These are phyloP conservation scores for Mucor lusitanicus DNA, from an alignment of 371 early-diverging fungal species.

Conservation along the genomic window DNA sequence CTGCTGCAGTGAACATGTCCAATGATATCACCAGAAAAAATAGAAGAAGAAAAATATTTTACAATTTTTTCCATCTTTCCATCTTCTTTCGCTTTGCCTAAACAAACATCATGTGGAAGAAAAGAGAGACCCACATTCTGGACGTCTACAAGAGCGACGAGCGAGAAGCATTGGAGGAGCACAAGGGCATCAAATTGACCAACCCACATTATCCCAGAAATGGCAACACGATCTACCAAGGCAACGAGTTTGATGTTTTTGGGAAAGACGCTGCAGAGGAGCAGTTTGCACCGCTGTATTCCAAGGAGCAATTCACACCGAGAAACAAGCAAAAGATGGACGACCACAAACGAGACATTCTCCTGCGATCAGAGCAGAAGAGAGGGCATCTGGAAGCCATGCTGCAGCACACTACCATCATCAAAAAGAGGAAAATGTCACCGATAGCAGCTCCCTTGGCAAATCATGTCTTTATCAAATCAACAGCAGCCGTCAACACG, in stretches of 20 bases:
- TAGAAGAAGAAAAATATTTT: no score
- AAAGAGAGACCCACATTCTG: slow-evolving; percentile 5
- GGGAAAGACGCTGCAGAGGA: not conserved
- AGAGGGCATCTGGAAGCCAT: not conserved
- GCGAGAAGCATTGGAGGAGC: not conserved
- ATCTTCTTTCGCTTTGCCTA: not conserved
- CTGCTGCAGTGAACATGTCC: not conserved
- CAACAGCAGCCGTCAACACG: slow-evolving; percentile 9
- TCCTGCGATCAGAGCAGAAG: not conserved
- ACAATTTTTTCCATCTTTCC: not conserved
- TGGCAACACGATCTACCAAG: slow-evolving; percentile 5
- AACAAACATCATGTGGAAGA: slow-evolving; percentile 13
- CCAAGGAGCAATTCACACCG: slow-evolving; percentile 6
- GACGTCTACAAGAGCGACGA: slow-evolving; percentile 9
- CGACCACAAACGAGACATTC: not conserved
- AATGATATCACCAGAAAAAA: not conserved
- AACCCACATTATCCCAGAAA: not conserved
- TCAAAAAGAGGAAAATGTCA: slow-evolving; percentile 5
- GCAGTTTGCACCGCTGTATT: slow-evolving; percentile 1
- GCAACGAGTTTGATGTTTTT: slow-evolving; percentile 20
- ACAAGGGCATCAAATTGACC: not conserved
- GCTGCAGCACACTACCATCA: not conserved
- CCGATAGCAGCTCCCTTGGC: not conserved
- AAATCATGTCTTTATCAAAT: not conserved
- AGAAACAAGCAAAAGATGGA: not conserved